These are phyloP conservation scores for Boletus mariae DNA, from an alignment of 1,284 basidiomycete genomes.

Conservation along the genomic window DNA sequence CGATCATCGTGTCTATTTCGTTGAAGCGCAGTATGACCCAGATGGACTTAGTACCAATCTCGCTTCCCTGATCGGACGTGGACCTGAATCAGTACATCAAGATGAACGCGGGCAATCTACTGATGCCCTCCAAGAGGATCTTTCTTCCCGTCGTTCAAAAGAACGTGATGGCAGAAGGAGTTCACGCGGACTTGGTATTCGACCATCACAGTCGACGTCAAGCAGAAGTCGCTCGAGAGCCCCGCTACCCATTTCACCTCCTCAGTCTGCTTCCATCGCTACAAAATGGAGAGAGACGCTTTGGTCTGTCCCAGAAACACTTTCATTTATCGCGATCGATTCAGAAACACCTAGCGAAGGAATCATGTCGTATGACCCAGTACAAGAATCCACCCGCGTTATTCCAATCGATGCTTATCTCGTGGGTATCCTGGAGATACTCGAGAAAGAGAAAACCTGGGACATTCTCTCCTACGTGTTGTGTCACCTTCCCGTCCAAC, in stretches of 20 bases:
- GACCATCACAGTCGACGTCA: slow-evolving; percentile 42
- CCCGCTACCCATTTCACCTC: slow-evolving; percentile 31
- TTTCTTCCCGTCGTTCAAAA: slow-evolving; percentile 48
- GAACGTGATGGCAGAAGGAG: slow-evolving; percentile 53
- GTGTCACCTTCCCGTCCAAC: slow-evolving; percentile 87
- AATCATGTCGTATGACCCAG: slow-evolving; percentile 71
- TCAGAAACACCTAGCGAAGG: slow-evolving; percentile 71
- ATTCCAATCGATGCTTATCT: slow-evolving; percentile 84
- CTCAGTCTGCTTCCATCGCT: slow-evolving; percentile 33
- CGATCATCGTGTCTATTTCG: slow-evolving; percentile 84
- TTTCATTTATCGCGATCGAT: slow-evolving; percentile 65
- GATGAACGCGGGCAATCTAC: slow-evolving; percentile 25
- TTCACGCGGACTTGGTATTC: slow-evolving; percentile 55
- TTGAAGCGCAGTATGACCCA: slow-evolving; percentile 46
- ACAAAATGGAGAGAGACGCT: slow-evolving; percentile 40
- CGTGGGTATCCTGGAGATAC: slow-evolving; percentile 58
- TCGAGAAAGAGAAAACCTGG: slow-evolving; percentile 84
- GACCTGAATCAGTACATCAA: slow-evolving; percentile 25
- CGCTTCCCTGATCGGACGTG: slow-evolving; percentile 53
- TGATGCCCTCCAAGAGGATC: slow-evolving; percentile 33
- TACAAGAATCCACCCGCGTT: slow-evolving; percentile 47
- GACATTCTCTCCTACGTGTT: slow-evolving; percentile 92
- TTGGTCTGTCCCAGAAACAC: slow-evolving; percentile 78
- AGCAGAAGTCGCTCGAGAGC: slow-evolving; percentile 76
- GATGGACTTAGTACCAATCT: slow-evolving; percentile 52